Base-by-base conservation (phyloP, 495 filamentous ascomycete genomes). In the Trichocladium antarcticum region DNA sequence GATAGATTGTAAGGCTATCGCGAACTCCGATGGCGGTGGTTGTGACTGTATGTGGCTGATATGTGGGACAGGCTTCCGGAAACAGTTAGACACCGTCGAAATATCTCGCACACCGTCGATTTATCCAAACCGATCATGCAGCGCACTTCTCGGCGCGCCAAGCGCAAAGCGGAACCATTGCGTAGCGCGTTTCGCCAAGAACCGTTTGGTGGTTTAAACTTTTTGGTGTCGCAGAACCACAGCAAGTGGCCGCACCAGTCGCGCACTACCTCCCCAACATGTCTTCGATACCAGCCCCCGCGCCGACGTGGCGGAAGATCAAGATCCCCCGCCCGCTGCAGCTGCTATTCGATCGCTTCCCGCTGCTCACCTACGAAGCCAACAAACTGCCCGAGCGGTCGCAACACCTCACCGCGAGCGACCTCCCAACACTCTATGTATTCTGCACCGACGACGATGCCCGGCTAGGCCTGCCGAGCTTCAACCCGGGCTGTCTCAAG, bases 401-500 rank as follows among this genome's bases (percentile, higher is more conserved):
- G 12, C 79, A 78, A 16, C 55, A 57, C 19, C 47, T 64, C 20
- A 64, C 67, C 28, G 53, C 69, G n/a, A 59, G 70, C 47, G 71
- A 83, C 28, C 55, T 71, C 14, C 74, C 78, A 52, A 76, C 77
- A 29, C 71, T 98, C 14, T 89, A 89, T 60, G 70, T 95, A 28
- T 97, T 95, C 65, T 76, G 76, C 42, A 79, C 79, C 11, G 74
- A 80, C 1, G 66, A 72, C 21, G 84, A 81, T 51, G 87, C 82
- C 17, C 59, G 64, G 21, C 56, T 58, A 28, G 83, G 81, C 11
- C 64, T 71, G 20, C 87, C 88, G 17, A 90, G 85, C 42, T 95
- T 85, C 70, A 96, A 97, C 67, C 92, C 92, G 3, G 78, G 78
- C 55, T 98, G 92, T 73, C 73, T 98, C 53, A 95, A 90, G 68